Percentiles rank a stretch among this genome's conserved stretches.
These are phyloP conservation scores for Aspergillus sp. DNA, from an alignment of 2,329 filamentous ascomycete species.

Conservation along the genomic window DNA sequence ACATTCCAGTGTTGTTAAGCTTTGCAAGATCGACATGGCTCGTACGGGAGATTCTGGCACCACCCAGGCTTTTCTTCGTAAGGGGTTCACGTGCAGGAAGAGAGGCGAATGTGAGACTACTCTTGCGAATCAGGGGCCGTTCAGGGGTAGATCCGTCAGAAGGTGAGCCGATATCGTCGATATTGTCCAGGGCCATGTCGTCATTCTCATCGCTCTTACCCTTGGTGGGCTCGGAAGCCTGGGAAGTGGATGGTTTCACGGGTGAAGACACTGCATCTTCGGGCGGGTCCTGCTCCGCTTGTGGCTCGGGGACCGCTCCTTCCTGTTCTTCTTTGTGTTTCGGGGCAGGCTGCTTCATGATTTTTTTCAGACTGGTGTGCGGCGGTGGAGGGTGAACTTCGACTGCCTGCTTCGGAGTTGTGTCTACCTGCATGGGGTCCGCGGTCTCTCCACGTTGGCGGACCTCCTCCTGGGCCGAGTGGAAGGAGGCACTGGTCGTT, in stretches of 20 bases:
- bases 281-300: constrained; percentile 6
- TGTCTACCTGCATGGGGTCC: constrained; percentile 36
- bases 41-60: constrained; percentile 66
- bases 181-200: constrained; percentile 34
- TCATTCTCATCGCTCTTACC: constrained; percentile 26
- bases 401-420: constrained; percentile 20
- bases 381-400: constrained; percentile 14
- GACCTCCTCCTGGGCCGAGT: constrained; percentile 45
- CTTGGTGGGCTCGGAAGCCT: constrained; percentile 9
- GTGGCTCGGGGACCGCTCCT: constrained; percentile 3
- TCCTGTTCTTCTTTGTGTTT: constrained; percentile 9
- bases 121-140: constrained; percentile 78
- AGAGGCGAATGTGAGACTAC: constrained; percentile 91
- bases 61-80: constrained; percentile 77
- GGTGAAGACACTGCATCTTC: constrained; percentile 15
- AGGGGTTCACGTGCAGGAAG: constrained; percentile 88
- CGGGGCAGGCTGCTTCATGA: neutral
- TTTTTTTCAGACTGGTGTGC: neutral
- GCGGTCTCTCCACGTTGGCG: constrained; percentile 34
- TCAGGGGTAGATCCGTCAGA: constrained; percentile 49
- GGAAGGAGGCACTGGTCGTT: constrained; percentile 46
- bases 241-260: constrained; percentile 12
- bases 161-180: constrained; percentile 49
- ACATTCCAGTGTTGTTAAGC: constrained; percentile 48
- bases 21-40: constrained; percentile 71